Evolutionary conservation across 805 yeast genomes (phyloP).

Genomic region (Diddensiella santjacobensis): DNA sequence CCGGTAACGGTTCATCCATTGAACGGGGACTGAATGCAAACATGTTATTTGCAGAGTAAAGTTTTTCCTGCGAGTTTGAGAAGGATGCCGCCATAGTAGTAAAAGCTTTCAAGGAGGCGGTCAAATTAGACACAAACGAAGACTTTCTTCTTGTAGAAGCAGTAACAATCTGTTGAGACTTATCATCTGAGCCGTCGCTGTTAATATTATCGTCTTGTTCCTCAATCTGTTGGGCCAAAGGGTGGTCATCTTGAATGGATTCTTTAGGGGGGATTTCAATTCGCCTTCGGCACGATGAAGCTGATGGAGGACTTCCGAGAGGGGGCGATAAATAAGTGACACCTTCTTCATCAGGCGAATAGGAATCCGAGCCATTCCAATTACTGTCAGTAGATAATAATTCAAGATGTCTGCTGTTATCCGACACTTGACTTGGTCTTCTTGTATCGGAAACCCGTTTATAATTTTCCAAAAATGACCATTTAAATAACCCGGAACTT

Average conservation of each 20-base stretch:
- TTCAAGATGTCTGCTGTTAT: neutral
- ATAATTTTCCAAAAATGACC: conserved; percentile 1
- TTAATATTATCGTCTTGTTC: conserved; percentile 9
- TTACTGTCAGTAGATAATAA: neutral
- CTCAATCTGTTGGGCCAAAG: neutral
- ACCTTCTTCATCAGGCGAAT: neutral
- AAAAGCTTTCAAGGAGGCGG: conserved; percentile 24
- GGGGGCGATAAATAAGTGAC: neutral
- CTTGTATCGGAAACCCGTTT: neutral
- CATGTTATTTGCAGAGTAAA: conserved; percentile 18
- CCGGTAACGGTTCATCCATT: conserved; percentile 25
- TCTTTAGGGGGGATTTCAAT: neutral
- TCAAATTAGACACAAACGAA: conserved; percentile 26
- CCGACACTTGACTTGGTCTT: neutral
- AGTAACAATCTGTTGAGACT: conserved; percentile 6
- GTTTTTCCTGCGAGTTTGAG: conserved; percentile 23
- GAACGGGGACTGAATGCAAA: conserved; percentile 25
- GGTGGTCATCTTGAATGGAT: conserved; percentile 2
- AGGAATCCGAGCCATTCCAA: neutral
- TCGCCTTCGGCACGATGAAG: neutral
- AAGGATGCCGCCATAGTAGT: conserved; percentile 22
- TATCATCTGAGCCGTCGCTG: conserved; percentile 13
- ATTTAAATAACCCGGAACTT: neutral
- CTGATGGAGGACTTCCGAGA: neutral
- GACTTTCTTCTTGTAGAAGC: conserved; percentile 4